phyloP scores from a whole-genome alignment of 345 rosid genomes.

The Raphanus sativus region DNA sequence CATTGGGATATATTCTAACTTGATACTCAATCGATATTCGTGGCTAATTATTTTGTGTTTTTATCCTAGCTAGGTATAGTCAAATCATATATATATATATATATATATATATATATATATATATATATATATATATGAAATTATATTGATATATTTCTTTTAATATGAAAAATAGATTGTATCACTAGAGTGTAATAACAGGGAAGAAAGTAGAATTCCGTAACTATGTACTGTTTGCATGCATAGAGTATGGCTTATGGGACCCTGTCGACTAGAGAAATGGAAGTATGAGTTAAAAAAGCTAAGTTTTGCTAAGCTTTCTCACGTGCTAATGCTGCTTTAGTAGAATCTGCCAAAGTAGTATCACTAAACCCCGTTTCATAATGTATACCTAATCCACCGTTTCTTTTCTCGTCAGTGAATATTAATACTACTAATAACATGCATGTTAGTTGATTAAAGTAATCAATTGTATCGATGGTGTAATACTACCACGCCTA shows the following conservation, averaged over 20 bases:
- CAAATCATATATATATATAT: no score
- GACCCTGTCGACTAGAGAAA: conserved; percentile 11
- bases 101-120: no score
- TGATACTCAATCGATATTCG: background rate
- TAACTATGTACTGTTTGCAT: background rate
- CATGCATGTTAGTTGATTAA: conserved; percentile 23
- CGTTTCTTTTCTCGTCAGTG: conserved; percentile 8
- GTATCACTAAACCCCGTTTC: conserved; percentile 15
- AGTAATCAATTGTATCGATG: background rate
- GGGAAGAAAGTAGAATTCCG: background rate
- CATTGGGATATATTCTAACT: background rate
- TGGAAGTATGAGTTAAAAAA: conserved; percentile 27
- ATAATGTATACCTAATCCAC: conserved; percentile 33
- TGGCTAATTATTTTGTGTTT: background rate
- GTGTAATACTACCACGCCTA: conserved; percentile 27
- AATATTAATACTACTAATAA: background rate
- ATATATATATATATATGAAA: background rate
- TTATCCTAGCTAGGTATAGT: background rate
- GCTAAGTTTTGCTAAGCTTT: conserved; percentile 15
- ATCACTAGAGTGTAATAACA: background rate
- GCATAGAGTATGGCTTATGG: conserved; percentile 6
- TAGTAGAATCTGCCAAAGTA: conserved; percentile 30
- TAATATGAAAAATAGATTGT: background rate
- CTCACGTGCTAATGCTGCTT: conserved; percentile 39
- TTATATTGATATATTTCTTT: background rate